These are phyloP conservation scores for Candida caryicola DNA, from an alignment of 805 yeast species.

Conservation along the genomic window DNA sequence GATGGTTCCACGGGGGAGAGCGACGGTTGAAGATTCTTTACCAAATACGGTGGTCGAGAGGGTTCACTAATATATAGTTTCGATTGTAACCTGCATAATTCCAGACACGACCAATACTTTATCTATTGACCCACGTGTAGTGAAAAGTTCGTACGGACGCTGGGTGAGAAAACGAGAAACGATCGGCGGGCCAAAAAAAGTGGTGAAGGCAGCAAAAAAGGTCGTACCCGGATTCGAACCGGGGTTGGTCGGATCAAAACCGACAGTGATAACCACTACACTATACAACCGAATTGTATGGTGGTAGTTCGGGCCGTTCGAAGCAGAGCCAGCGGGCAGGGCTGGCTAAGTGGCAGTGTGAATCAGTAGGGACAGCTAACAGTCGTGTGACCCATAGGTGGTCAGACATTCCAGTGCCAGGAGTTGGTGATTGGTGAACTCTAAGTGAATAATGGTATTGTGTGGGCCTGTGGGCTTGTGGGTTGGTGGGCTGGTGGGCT, in stretches of 20 bases:
- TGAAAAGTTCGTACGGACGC: not conserved
- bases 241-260: slow-evolving; percentile 82
- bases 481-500: too few species aligned
- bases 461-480: too few species aligned
- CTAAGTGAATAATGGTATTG: too few species aligned
- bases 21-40: not conserved
- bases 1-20: not conserved
- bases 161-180: not conserved
- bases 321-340: too few species aligned
- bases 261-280: slow-evolving; percentile 81
- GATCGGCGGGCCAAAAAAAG: not conserved
- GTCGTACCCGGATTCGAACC: slow-evolving; percentile 86
- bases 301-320: too few species aligned
- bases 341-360: too few species aligned
- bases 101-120: not conserved
- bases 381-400: too few species aligned
- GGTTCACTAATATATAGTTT: not conserved
- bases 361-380: too few species aligned
- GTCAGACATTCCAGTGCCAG: too few species aligned
- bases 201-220: slow-evolving; percentile 27
- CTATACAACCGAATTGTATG: slow-evolving; percentile 48
- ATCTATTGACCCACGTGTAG: not conserved
- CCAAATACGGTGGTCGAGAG: not conserved
- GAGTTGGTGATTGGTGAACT: too few species aligned
- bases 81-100: not conserved